These are phyloP conservation scores for Talaromyces trachyspermus DNA, from an alignment of 495 filamentous ascomycete genomes.

Conservation along the genomic window DNA sequence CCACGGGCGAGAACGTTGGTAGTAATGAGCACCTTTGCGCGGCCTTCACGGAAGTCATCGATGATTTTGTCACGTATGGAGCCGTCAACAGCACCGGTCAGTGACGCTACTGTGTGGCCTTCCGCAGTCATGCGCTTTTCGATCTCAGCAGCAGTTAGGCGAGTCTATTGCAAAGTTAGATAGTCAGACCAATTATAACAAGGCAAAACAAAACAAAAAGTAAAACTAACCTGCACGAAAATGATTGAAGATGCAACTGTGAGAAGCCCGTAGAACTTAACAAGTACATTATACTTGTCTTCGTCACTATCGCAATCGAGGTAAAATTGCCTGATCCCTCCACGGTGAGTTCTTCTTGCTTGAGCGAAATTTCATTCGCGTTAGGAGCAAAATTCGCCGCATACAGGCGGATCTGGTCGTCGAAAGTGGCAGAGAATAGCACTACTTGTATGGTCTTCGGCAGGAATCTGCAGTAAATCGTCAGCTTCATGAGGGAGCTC, in stretches of 20 bases:
- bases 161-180: constrained; percentile 46
- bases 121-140: constrained; percentile 77
- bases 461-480: constrained; percentile 47
- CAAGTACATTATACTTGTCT: constrained; percentile 79
- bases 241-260: constrained; percentile 96
- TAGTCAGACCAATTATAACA: background rate
- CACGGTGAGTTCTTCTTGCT: constrained; percentile 86
- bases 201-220: constrained; percentile 28
- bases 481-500: constrained; percentile 3
- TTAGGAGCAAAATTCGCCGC: constrained; percentile 72
- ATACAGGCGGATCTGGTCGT: constrained; percentile 70
- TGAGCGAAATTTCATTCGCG: constrained; percentile 81
- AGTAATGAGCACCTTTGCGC: constrained; percentile 94
- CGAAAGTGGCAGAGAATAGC: constrained; percentile 96
- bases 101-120: constrained; percentile 80
- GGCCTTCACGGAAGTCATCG: constrained; percentile 75
- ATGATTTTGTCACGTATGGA: constrained; percentile 76
- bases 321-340: constrained; percentile 96
- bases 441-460: constrained; percentile 70
- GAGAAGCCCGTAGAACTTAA: constrained; percentile 89
- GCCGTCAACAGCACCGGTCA: constrained; percentile 83
- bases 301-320: constrained; percentile 78
- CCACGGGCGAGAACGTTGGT: constrained; percentile 96
- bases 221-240: constrained; percentile 69
- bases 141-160: constrained; percentile 73